phyloP scores from a whole-genome alignment of 2,329 filamentous ascomycete genomes.

The Aspergillus bombycis region DNA sequence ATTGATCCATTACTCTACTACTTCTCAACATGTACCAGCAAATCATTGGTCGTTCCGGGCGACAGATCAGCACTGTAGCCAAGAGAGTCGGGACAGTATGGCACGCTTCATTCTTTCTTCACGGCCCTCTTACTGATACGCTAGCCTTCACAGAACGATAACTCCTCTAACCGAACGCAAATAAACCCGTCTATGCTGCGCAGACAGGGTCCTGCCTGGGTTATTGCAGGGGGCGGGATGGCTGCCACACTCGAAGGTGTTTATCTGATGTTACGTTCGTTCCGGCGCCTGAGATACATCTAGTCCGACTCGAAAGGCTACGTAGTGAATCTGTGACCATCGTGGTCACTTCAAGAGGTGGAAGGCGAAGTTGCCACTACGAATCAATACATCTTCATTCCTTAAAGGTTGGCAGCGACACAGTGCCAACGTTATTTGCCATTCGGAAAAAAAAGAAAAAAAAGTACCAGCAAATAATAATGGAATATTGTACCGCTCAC shows the following conservation, averaged over 20 bases:
- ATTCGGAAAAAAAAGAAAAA: neutral
- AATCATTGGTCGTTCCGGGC: constrained; percentile 10
- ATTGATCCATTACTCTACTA: neutral
- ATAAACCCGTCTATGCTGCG: constrained; percentile 22
- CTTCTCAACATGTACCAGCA: constrained; percentile 8
- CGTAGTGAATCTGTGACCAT: neutral
- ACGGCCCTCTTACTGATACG: neutral
- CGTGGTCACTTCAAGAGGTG: neutral
- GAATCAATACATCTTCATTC: neutral
- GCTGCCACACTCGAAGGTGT: constrained; percentile 24
- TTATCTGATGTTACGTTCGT: constrained; percentile 23
- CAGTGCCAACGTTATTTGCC: neutral
- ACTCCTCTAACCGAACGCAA: neutral
- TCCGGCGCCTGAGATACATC: constrained; percentile 25
- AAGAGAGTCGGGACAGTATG: constrained; percentile 6
- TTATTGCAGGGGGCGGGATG: constrained; percentile 26
- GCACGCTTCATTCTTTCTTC: neutral
- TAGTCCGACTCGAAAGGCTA: neutral
- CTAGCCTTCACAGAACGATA: constrained; percentile 4
- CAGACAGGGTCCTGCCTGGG: constrained; percentile 26
- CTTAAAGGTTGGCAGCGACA: neutral
- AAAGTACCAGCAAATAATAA: neutral
- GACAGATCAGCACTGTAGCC: constrained; percentile 1
- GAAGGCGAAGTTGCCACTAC: neutral
- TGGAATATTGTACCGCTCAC: neutral